These are phyloP conservation scores for Arabidopsis hybrid DNA, from an alignment of 441 rosid species.

Conservation along the genomic window DNA sequence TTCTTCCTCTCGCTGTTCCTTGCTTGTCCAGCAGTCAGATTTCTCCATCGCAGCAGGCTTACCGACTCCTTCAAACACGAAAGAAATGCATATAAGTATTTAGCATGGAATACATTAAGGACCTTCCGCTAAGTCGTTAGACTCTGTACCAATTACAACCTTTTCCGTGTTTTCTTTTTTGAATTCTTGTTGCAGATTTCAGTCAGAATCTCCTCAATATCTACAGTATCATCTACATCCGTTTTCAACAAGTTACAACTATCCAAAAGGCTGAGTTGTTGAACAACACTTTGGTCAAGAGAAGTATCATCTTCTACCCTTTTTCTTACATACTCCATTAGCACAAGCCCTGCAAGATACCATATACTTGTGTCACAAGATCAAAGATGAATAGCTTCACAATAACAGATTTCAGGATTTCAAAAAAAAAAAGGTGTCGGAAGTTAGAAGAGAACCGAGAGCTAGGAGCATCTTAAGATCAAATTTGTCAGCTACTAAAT, in stretches of 20 bases:
- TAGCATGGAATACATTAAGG: neutral
- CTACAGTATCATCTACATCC: slow-evolving; percentile 25
- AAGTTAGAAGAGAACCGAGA: slow-evolving; percentile 45
- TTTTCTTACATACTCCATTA: slow-evolving; percentile 37
- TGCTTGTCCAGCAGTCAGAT: slow-evolving; percentile 7
- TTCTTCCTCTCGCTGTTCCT: slow-evolving; percentile 2
- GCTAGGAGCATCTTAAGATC: slow-evolving; percentile 66
- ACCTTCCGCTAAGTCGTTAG: neutral
- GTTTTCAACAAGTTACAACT: slow-evolving; percentile 30
- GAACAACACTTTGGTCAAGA: slow-evolving; percentile 24
- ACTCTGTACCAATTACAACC: slow-evolving; percentile 23
- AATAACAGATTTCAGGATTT: neutral
- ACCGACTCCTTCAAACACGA: slow-evolving; percentile 34
- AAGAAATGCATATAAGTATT: neutral
- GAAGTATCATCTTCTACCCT: slow-evolving; percentile 28
- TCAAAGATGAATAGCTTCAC: slow-evolving; percentile 16
- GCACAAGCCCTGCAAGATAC: slow-evolving; percentile 36
- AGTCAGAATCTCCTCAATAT: slow-evolving; percentile 35
- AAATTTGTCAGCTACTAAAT: slow-evolving; percentile 53
- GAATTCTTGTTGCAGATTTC: slow-evolving; percentile 21
- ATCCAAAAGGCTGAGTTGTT: slow-evolving; percentile 29
- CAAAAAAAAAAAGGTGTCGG: neutral
- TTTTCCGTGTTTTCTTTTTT: slow-evolving; percentile 32
- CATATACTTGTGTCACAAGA: neutral
- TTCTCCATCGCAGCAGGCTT: neutral